Percentiles rank a stretch among this genome's conserved stretches.
Conservation (phyloP, 202 grass and related monocot species). For the Carex sylvatica region DNA sequence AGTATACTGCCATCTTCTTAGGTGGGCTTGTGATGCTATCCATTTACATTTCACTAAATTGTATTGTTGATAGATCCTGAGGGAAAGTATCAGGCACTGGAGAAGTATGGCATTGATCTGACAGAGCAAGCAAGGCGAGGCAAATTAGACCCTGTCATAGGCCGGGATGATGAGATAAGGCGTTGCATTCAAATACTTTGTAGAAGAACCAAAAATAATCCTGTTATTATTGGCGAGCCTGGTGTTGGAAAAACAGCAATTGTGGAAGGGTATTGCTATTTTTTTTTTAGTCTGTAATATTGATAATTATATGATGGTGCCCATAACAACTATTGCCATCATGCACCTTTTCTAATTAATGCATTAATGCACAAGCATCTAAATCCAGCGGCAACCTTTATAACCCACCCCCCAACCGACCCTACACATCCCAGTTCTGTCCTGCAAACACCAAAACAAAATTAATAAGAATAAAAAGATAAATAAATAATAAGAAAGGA, state of each 20-base stretch:
- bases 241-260: slow-evolving; percentile 97
- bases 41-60: slow-evolving; percentile 2
- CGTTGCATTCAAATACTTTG: slow-evolving; percentile 90
- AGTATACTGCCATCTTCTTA: neutral
- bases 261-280: slow-evolving; percentile 70
- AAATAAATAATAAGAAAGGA: neutral
- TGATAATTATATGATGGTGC: neutral
- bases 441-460: neutral
- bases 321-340: neutral
- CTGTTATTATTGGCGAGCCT: slow-evolving; percentile 96
- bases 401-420: too few species aligned
- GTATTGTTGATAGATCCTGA: slow-evolving; percentile 66
- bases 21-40: neutral
- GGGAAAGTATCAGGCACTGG: slow-evolving; percentile 82
- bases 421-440: neutral
- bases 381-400: neutral
- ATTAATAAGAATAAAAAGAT: neutral
- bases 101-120: slow-evolving; percentile 95
- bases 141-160: slow-evolving; percentile 95
- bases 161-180: slow-evolving; percentile 87
- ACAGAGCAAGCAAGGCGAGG: slow-evolving; percentile 80
- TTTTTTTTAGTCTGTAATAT: slow-evolving; percentile 11
- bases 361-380: neutral
- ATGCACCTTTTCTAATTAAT: neutral
- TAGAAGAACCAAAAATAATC: slow-evolving; percentile 98